phyloP scores from a whole-genome alignment of 176 grass and related monocot species.

The Rhynchospora breviuscula region DNA sequence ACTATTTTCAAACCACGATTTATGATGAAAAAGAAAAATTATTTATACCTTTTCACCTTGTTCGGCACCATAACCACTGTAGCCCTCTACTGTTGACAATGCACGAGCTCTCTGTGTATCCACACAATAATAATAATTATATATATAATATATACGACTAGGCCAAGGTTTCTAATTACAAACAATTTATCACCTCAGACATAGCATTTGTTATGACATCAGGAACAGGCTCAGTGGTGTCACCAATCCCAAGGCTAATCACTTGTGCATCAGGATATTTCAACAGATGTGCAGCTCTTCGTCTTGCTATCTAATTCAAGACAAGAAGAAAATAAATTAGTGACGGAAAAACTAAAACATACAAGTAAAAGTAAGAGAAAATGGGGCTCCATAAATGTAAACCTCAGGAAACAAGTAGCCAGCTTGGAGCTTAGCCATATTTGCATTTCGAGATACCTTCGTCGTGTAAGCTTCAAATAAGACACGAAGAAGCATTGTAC shows the following conservation, averaged over 20 bases:
- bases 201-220: slow-evolving; percentile 78
- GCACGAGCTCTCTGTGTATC: slow-evolving; percentile 49
- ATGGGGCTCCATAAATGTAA: background rate
- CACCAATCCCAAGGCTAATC: slow-evolving; percentile 92
- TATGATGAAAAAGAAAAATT: background rate
- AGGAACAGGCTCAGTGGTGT: slow-evolving; percentile 87
- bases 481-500: background rate
- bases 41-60: slow-evolving; percentile 86
- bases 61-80: slow-evolving; percentile 99
- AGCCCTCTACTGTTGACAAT: slow-evolving; percentile 73
- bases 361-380: background rate
- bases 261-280: slow-evolving; percentile 80
- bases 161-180: background rate
- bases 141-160: background rate
- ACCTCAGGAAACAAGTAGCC: slow-evolving; percentile 82
- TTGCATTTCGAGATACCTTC: slow-evolving; percentile 62
- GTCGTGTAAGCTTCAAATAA: slow-evolving; percentile 71
- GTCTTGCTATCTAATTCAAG: slow-evolving; percentile 63
- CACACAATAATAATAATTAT: background rate
- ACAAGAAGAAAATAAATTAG: slow-evolving; percentile 2
- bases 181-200: slow-evolving; percentile 46
- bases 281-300: slow-evolving; percentile 59
- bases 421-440: slow-evolving; percentile 75
- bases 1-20: background rate
- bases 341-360: background rate